Evolutionary conservation across 2,329 filamentous ascomycete species (phyloP).

Genomic region (Alternaria novae-zelandiae): DNA sequence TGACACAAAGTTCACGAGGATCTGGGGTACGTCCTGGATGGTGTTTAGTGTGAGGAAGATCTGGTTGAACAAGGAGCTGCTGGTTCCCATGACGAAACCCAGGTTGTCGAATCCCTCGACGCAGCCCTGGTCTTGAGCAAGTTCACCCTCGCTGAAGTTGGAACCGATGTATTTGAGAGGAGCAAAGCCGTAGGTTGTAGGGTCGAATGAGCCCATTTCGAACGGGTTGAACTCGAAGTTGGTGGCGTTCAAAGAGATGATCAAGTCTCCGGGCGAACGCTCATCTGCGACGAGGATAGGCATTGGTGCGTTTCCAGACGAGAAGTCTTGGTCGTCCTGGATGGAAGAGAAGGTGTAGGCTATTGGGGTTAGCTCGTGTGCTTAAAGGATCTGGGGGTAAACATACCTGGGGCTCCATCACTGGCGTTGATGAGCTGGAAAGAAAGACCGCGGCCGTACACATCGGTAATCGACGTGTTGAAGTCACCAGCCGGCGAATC

Average conservation of each 20-base stretch:
- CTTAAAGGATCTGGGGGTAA: conserved; percentile 73
- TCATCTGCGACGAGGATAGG: conserved; percentile 76
- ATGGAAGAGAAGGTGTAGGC: conserved; percentile 85
- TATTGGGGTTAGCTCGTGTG: conserved; percentile 54
- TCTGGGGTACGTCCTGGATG: conserved; percentile 55
- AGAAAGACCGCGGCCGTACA: conserved; percentile 83
- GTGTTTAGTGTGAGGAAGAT: conserved; percentile 70
- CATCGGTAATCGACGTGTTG: conserved; percentile 78
- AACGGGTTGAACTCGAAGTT: conserved; percentile 80
- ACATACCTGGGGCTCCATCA: conserved; percentile 67
- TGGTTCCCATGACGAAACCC: conserved; percentile 86
- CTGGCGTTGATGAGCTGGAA: conserved; percentile 83
- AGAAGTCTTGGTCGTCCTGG: conserved; percentile 67
- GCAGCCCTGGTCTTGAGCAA: conserved; percentile 66
- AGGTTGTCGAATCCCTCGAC: conserved; percentile 82
- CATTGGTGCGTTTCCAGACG: conserved; percentile 69
- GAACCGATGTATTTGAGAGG: conserved; percentile 76
- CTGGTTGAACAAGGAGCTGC: conserved; percentile 83
- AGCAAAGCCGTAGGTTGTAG: conserved; percentile 72
- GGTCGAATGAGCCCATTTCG: conserved; percentile 80
- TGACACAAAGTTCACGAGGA: conserved; percentile 60
- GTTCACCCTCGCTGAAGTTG: conserved; percentile 68
- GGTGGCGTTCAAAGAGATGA: conserved; percentile 74
- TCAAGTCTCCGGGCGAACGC: conserved; percentile 65
- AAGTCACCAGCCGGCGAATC: conserved; percentile 67